Evolutionary conservation across 306 rosid genomes (phyloP).

Genomic region (Arachis hypogaea): DNA sequence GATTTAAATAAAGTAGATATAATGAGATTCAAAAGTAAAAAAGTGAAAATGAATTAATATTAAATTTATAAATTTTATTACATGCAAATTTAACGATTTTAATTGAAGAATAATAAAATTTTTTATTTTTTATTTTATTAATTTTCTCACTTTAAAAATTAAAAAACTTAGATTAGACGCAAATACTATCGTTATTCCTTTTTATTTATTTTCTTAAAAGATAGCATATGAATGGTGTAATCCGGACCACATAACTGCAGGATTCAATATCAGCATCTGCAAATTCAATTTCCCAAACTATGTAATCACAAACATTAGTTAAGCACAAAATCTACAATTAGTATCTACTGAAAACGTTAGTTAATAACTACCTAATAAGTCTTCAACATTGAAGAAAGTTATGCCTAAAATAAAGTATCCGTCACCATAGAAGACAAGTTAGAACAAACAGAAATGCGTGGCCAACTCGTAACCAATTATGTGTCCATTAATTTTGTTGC

Average conservation of each 20-base stretch:
- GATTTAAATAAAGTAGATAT: too few species aligned
- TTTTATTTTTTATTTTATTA: too few species aligned
- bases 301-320: neutral
- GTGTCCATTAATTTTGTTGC: neutral
- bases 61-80: too few species aligned
- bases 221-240: too few species aligned
- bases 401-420: neutral
- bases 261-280: neutral
- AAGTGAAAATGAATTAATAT: too few species aligned
- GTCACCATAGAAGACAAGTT: neutral
- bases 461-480: neutral
- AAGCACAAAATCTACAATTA: neutral
- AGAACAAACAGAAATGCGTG: slow-evolving; percentile 2
- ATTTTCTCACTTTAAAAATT: too few species aligned
- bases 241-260: neutral
- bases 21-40: too few species aligned
- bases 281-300: neutral
- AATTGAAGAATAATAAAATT: too few species aligned
- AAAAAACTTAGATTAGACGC: too few species aligned
- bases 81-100: too few species aligned
- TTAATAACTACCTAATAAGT: neutral
- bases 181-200: too few species aligned
- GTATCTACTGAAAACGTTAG: neutral
- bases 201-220: too few species aligned
- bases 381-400: neutral